A percentile compares a stretch with the other conserved stretches of the same genome.
These are phyloP conservation scores for Aspergillus brunneoviolaceus DNA, from an alignment of 2,329 filamentous ascomycete genomes.

Conservation along the genomic window DNA sequence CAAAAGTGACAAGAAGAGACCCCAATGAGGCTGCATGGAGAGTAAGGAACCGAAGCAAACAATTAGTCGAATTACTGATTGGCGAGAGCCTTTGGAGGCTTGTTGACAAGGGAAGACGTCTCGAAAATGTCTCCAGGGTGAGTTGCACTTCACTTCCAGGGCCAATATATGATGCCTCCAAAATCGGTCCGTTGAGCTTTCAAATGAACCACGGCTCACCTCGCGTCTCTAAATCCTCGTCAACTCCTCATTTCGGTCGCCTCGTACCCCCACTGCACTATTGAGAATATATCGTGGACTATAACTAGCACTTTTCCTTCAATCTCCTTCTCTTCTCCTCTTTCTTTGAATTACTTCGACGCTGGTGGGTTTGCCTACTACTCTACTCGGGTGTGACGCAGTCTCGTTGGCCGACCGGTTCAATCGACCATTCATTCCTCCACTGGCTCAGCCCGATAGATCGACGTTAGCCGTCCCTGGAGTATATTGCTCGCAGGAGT, in stretches of 20 bases:
- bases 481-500: conserved; percentile 20
- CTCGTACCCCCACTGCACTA: not conserved
- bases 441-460: conserved; percentile 1
- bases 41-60: too few species aligned
- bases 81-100: too few species aligned
- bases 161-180: too few species aligned
- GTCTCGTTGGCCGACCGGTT: not conserved
- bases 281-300: not conserved
- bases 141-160: too few species aligned
- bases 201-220: not conserved
- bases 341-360: not conserved
- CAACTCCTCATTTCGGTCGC: not conserved
- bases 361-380: not conserved
- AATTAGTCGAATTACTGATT: too few species aligned
- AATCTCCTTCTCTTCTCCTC: not conserved
- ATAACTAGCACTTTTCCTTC: not conserved
- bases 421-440: conserved; percentile 5
- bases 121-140: too few species aligned
- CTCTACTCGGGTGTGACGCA: conserved; percentile 2
- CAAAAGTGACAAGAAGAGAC: too few species aligned
- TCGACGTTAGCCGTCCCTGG: not conserved
- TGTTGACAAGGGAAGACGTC: too few species aligned
- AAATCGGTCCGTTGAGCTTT: not conserved
- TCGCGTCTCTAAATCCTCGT: not conserved
- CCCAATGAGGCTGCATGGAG: too few species aligned